These are phyloP conservation scores for Aspergillus sojae DNA, from an alignment of 2,329 filamentous ascomycete genomes.

Conservation along the genomic window DNA sequence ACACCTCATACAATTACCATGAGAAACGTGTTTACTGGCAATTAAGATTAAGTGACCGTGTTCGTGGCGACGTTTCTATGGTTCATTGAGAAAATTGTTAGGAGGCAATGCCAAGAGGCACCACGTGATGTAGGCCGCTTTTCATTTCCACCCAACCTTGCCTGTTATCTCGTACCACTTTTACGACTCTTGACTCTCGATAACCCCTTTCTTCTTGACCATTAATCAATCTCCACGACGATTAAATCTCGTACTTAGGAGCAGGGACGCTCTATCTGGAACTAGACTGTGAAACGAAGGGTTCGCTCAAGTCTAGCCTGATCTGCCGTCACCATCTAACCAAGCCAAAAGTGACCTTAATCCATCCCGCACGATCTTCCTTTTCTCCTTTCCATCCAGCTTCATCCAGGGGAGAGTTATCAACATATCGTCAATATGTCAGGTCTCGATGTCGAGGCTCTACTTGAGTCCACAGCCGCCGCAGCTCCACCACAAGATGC, in stretches of 20 bases:
- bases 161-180: conserved; percentile 11
- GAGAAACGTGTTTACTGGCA: background rate
- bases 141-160: conserved; percentile 8
- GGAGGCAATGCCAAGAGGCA: background rate
- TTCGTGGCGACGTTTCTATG: background rate
- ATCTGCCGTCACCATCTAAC: conserved; percentile 36
- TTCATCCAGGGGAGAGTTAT: conserved; percentile 28
- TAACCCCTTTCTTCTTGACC: background rate
- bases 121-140: conserved; percentile 1
- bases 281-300: conserved; percentile 31
- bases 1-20: conserved; percentile 22
- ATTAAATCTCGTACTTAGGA: background rate
- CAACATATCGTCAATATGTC: conserved; percentile 57
- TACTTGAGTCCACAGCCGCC: conserved; percentile 82
- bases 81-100: background rate
- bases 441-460: conserved; percentile 80
- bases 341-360: conserved; percentile 41
- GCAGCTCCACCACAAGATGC: conserved; percentile 42
- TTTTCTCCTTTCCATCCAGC: conserved; percentile 23
- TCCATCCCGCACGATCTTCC: conserved; percentile 31
- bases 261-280: conserved; percentile 11
- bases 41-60: background rate
- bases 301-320: conserved; percentile 34
- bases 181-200: background rate
- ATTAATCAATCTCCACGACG: background rate